Evolutionary conservation across 495 filamentous ascomycete species (phyloP), one percentile per base, ranked within the genome.

Genomic region (Oleoguttula mirabilis): DNA sequence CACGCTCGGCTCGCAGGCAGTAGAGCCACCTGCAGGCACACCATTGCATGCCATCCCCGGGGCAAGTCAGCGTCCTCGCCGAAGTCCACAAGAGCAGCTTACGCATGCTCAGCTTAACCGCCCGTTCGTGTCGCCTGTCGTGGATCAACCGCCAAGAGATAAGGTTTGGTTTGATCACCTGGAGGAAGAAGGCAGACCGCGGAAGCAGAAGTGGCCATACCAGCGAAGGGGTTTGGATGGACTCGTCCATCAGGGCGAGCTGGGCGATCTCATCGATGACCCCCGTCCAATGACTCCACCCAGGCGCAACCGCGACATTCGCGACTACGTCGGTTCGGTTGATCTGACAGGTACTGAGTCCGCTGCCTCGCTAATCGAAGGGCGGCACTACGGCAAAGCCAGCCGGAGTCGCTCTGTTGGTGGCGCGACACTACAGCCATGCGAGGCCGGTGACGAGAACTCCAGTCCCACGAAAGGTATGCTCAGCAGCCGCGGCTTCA

Each of bases 81-180:
- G n/a, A n/a, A n/a, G n/a, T n/a, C n/a, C n/a, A n/a, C n/a, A n/a
- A n/a, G n/a, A n/a, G n/a, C n/a, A n/a, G n/a, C n/a, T n/a, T n/a
- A n/a, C n/a, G n/a, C n/a, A n/a, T n/a, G n/a, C n/a, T n/a, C n/a
- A n/a, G n/a, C n/a, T n/a, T n/a, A n/a, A n/a, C n/a, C n/a, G n/a
- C n/a, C n/a, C n/a, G n/a, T n/a, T n/a, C n/a, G n/a, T n/a, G n/a
- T n/a, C n/a, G n/a, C n/a, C n/a, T n/a, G n/a, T n/a, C n/a, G n/a
- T n/a, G 17, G 52, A 59, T 7, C 38, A 35, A 17, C 25, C 39
- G 2, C 33, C 31, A 8, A 14, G 15, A 4, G 37, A 47, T 24
- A 55, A 40, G 38, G 54, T 59, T 7, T 62, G 59, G 59, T 63
- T 62, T 42, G 50, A 62, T 21, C 48, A 55, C 21, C 39, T 51